A percentile compares a stretch with the other conserved stretches of the same genome.
phyloP scores from a whole-genome alignment of 2,329 filamentous ascomycete genomes.

The Berkeleyomyces basicola region DNA sequence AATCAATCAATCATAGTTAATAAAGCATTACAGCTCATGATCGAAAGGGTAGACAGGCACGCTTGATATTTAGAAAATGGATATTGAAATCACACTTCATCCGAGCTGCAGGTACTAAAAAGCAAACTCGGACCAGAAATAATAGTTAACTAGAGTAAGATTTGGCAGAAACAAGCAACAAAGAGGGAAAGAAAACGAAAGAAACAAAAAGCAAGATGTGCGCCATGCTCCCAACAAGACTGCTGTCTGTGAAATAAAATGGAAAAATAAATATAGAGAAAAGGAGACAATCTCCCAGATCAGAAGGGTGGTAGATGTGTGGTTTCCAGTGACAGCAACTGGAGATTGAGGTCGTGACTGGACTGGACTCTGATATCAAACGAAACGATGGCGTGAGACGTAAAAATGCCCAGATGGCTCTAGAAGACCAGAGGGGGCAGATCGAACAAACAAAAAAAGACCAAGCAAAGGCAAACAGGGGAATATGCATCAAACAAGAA shows the following conservation, averaged over 20 bases:
- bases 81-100: not conserved
- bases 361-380: not conserved
- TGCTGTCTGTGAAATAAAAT: slow-evolving; percentile 6
- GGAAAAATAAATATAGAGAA: not conserved
- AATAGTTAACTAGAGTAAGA: not conserved
- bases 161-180: not conserved
- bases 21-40: too few relatives aligned
- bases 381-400: not conserved
- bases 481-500: slow-evolving; percentile 9
- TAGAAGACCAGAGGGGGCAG: not conserved
- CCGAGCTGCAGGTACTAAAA: not conserved
- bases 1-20: too few relatives aligned
- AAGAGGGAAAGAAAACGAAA: slow-evolving; percentile 7
- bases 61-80: not conserved
- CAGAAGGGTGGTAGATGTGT: not conserved
- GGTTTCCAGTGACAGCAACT: not conserved
- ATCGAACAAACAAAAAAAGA: not conserved
- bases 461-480: slow-evolving; percentile 5
- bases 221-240: slow-evolving; percentile 7
- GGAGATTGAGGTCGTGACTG: not conserved
- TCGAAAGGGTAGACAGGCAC: not conserved
- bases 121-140: not conserved
- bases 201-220: slow-evolving; percentile 1
- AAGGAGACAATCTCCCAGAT: not conserved
- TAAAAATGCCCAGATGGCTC: not conserved